Conservation (phyloP, 192 early-diverging fungal species). For the Paraglomus brasilianum region DNA sequence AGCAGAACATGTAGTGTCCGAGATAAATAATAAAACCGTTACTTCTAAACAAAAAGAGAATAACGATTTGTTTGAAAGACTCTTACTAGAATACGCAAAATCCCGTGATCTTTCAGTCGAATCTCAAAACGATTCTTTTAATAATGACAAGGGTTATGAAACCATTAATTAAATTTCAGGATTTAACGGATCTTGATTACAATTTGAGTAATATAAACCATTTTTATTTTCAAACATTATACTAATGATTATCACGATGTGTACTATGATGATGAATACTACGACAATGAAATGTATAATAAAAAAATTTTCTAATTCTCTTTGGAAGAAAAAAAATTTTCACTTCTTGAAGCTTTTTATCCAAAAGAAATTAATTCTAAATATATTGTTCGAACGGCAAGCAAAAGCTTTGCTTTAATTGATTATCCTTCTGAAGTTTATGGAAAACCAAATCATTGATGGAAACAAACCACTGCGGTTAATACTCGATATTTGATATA, state of each 20-base stretch:
- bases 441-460: slow-evolving; percentile 15
- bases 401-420: slow-evolving; percentile 14
- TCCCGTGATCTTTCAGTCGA: too few relatives aligned
- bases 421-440: slow-evolving; percentile 27
- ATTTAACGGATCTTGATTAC: slow-evolving; percentile 22
- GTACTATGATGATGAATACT: slow-evolving; percentile 19
- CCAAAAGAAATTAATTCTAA: slow-evolving; percentile 23
- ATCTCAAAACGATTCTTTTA: too few relatives aligned
- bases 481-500: slow-evolving; percentile 7
- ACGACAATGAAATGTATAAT: slow-evolving; percentile 19
- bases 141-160: too few relatives aligned
- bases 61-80: too few relatives aligned
- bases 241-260: not conserved
- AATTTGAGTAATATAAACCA: slow-evolving; percentile 1
- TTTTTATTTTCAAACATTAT: not conserved
- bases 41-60: too few relatives aligned
- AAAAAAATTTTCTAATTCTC: not conserved
- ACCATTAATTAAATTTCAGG: too few relatives aligned
- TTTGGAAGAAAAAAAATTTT: slow-evolving; percentile 14
- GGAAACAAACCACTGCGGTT: slow-evolving; percentile 12
- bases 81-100: too few relatives aligned
- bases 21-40: too few relatives aligned
- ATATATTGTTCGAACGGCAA: slow-evolving; percentile 22
- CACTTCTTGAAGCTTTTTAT: slow-evolving; percentile 16
- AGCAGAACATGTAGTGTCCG: too few relatives aligned